Evolutionary conservation across 495 filamentous ascomycete species (phyloP), one percentile per base, ranked within the genome.

Genomic region (Xylaria curta): DNA sequence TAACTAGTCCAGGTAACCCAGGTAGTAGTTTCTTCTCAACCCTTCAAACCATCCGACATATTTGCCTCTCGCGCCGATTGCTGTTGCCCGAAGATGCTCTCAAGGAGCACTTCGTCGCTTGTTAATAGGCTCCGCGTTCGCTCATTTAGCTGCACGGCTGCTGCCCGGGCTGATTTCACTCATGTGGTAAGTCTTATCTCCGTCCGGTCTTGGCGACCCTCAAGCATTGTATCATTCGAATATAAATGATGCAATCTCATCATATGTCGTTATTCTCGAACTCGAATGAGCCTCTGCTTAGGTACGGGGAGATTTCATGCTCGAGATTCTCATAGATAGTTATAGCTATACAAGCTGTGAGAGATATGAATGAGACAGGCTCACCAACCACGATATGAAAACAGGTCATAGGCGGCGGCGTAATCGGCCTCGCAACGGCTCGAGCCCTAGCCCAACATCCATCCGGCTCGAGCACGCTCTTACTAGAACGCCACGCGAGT

Each of bases 381-480:
- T 60, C 19, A 60, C 58, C 6, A 60, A 60, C 58, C 1, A 60
- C 21, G 31, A 42, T 58, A 38, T 38, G 6, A 38, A 38, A 38
- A 38, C 36, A 94, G 92, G 88, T 97, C 3, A 93, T 99, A 66
- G 96, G 97, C 72, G 96, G 87, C 69, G 96, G 96, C 24, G 96
- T 93, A 1, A 93, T 99, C 31, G 96, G 96, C 4, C 88, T 99
- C 4, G 92, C 96, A n/a, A 88, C 97, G 72, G 94, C 96, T 1
- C 87, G 91, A 2, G 86, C 89, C 74, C 83, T 99, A 33, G 92
- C 96, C 65, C 83, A 78, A 19, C 83, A 74, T 85, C 44, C 67
- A 2, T 26, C 71, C 12, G 12, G 28, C 24, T 12, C 78, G 3
- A 88, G 88, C 33, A 97, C 94, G 0, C 83, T 99, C 15, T 84